Percentiles rank a stretch among this genome's conserved stretches.
Conservation (phyloP, 2,329 filamentous ascomycete genomes). For the Pyricularia pennisetigena region DNA sequence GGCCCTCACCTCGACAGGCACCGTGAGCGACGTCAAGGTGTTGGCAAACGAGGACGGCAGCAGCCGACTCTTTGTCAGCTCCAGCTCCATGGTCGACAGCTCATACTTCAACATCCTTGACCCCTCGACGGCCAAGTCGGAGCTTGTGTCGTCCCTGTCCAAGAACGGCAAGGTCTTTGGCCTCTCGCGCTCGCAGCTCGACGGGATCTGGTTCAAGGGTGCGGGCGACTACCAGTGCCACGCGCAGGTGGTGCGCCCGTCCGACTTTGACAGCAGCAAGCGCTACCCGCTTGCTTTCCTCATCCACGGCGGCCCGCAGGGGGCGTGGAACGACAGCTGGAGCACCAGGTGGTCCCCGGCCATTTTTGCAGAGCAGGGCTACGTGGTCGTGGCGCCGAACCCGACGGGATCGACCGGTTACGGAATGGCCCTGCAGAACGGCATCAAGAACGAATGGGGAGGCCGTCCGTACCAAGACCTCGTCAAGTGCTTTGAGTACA, state of each 20-base stretch:
- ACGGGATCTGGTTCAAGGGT: conserved; percentile 61
- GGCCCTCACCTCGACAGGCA: conserved; percentile 38
- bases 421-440: conserved; percentile 66
- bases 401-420: conserved; percentile 78
- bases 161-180: conserved; percentile 58
- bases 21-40: conserved; percentile 40
- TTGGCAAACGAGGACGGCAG: conserved; percentile 31
- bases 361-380: conserved; percentile 80
- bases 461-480: conserved; percentile 77
- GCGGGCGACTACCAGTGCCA: conserved; percentile 57
- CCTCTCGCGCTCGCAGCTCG: conserved; percentile 51
- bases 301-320: conserved; percentile 77
- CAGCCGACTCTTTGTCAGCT: conserved; percentile 50
- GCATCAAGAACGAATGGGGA: conserved; percentile 75
- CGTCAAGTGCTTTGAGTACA: conserved; percentile 65
- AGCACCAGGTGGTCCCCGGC: conserved; percentile 79
- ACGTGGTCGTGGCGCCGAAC: conserved; percentile 73
- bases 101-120: conserved; percentile 57
- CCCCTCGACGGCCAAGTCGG: conserved; percentile 22
- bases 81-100: conserved; percentile 63
- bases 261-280: conserved; percentile 55
- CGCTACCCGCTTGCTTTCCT: conserved; percentile 72
- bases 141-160: conserved; percentile 51
- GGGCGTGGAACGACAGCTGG: conserved; percentile 67
- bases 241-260: conserved; percentile 58